Conservation (phyloP, 768 basidiomycete genomes). For the Collybia sp. region DNA sequence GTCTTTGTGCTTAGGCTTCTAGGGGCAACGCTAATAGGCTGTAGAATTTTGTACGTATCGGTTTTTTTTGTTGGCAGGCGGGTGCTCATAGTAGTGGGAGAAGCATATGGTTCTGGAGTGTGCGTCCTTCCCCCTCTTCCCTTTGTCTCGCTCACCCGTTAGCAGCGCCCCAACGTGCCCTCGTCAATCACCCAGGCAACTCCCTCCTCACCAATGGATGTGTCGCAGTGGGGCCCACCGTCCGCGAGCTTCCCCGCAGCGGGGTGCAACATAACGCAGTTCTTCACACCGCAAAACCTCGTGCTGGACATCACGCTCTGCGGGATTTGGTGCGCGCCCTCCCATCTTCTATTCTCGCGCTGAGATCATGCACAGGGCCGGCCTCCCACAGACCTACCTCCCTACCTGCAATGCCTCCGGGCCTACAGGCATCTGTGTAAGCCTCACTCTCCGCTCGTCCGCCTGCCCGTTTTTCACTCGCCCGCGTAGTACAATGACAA, state of each 20-base stretch:
- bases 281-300: constrained; percentile 41
- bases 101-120: constrained; percentile 46
- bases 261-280: constrained; percentile 34
- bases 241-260: constrained; percentile 33
- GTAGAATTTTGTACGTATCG: constrained; percentile 21
- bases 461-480: background rate
- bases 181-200: constrained; percentile 24
- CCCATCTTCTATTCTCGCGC: background rate
- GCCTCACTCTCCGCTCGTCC: constrained; percentile 4
- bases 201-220: constrained; percentile 25
- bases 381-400: constrained; percentile 31
- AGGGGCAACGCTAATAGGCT: background rate
- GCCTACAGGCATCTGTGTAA: constrained; percentile 29
- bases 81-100: background rate
- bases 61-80: background rate
- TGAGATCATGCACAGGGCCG: constrained; percentile 30
- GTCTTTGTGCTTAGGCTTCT: background rate
- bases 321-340: constrained; percentile 29
- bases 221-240: constrained; percentile 38
- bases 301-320: constrained; percentile 53
- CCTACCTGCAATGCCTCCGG: constrained; percentile 29
- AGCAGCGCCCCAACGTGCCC: constrained; percentile 32
- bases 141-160: constrained; percentile 12
- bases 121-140: constrained; percentile 15
- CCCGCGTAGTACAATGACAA: constrained; percentile 41